Evolutionary conservation across 2,329 filamentous ascomycete species (phyloP).

Genomic region (Fonsecaea monophora): DNA sequence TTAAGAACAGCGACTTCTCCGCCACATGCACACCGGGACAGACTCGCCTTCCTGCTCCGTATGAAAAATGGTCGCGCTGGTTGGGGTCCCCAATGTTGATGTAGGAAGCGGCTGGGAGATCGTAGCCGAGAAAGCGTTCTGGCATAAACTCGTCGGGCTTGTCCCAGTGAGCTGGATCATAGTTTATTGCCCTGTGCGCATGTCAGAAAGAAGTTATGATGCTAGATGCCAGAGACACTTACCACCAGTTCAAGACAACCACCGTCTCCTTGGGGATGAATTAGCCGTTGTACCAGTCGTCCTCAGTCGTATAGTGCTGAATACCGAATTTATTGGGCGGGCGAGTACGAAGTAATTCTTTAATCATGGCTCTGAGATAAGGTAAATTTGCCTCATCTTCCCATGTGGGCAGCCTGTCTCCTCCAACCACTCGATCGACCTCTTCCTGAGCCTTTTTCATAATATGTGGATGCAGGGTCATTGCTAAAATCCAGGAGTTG

Average conservation of each 20-base stretch:
- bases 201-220: neutral
- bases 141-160: conserved; percentile 33
- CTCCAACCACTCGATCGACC: conserved; percentile 60
- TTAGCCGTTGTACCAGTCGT: conserved; percentile 38
- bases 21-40: conserved; percentile 46
- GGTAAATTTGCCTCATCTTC: conserved; percentile 59
- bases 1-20: conserved; percentile 43
- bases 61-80: conserved; percentile 43
- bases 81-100: conserved; percentile 44
- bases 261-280: conserved; percentile 40
- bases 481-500: conserved; percentile 35
- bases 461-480: conserved; percentile 54
- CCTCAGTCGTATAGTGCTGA: conserved; percentile 38
- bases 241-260: conserved; percentile 53
- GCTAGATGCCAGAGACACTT: conserved; percentile 41
- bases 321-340: conserved; percentile 55
- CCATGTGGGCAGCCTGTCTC: conserved; percentile 55
- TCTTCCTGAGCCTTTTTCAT: conserved; percentile 56
- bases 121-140: conserved; percentile 32
- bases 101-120: conserved; percentile 46
- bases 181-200: conserved; percentile 37
- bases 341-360: conserved; percentile 45
- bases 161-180: conserved; percentile 35
- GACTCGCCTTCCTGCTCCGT: conserved; percentile 44
- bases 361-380: conserved; percentile 57